Conservation (phyloP, 2,329 filamentous ascomycete species). For the Torrubiellomyces zombiae region DNA sequence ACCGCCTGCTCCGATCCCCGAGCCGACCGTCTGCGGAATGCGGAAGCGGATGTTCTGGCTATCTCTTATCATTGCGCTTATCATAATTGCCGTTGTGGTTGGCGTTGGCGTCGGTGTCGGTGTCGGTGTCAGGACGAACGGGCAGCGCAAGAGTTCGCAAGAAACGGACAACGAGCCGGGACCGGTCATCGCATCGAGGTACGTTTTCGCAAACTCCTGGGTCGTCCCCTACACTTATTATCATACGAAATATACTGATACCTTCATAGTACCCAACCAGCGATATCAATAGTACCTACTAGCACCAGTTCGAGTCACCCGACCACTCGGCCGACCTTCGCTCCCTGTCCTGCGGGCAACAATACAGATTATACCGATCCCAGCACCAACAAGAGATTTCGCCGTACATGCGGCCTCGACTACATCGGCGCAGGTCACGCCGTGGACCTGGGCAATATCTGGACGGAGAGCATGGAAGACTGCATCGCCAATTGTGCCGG, state of each 20-base stretch:
- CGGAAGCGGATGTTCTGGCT: conserved; percentile 19
- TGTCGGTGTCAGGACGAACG: conserved; percentile 18
- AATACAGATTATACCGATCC: conserved; percentile 26
- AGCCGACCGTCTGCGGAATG: conserved; percentile 10
- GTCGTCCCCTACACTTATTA: no score
- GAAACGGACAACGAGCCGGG: neutral
- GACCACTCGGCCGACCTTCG: conserved; percentile 8
- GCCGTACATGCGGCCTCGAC: conserved; percentile 28
- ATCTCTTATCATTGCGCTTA: conserved; percentile 11
- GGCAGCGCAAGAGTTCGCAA: neutral
- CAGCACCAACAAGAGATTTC: conserved; percentile 22
- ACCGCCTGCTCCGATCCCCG: conserved; percentile 9
- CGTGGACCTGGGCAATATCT: conserved; percentile 17
- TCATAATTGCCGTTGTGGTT: conserved; percentile 18
- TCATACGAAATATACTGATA: no score
- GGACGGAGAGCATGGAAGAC: conserved; percentile 21
- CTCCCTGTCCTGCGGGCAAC: conserved; percentile 25
- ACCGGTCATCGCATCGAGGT: no score
- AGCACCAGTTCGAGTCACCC: no score
- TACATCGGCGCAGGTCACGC: conserved; percentile 20
- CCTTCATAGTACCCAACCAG: no score
- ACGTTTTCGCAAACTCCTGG: no score
- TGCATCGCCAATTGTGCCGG: conserved; percentile 28
- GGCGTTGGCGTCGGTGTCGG: conserved; percentile 24
- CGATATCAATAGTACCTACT: no score